These are phyloP conservation scores for Spiromastix sp. DNA, from an alignment of 2,329 filamentous ascomycete species.

Conservation along the genomic window DNA sequence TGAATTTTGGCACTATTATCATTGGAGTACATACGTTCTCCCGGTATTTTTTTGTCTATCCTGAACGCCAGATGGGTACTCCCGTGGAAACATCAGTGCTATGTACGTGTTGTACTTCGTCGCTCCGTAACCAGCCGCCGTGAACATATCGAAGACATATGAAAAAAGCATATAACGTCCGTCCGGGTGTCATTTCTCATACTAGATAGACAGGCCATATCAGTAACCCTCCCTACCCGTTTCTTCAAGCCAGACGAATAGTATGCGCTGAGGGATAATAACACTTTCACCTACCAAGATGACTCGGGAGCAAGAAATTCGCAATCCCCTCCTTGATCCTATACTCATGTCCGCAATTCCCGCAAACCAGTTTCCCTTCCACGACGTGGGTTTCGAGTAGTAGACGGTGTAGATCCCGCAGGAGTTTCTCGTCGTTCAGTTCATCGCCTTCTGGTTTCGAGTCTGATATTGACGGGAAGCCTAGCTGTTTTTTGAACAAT, in stretches of 20 bases:
- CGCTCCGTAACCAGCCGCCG: not conserved
- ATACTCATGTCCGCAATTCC: conserved; percentile 87
- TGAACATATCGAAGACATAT: too few species aligned
- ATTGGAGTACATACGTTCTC: too few species aligned
- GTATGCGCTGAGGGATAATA: too few species aligned
- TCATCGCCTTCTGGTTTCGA: conserved; percentile 54
- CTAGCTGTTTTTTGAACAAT: conserved; percentile 54
- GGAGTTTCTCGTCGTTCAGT: conserved; percentile 55
- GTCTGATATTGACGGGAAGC: conserved; percentile 62
- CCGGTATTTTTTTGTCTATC: too few species aligned
- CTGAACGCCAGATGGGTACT: too few species aligned
- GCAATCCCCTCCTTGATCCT: conserved; percentile 90
- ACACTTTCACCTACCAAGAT: conserved; percentile 48
- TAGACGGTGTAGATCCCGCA: conserved; percentile 69
- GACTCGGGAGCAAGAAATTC: conserved; percentile 88
- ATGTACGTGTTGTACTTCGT: too few species aligned
- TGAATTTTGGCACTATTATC: too few species aligned
- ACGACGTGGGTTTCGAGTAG: conserved; percentile 82
- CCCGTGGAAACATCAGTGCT: too few species aligned
- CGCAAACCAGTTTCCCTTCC: conserved; percentile 83
- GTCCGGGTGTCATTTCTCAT: too few species aligned
- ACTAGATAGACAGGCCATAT: too few species aligned
- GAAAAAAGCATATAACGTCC: not conserved
- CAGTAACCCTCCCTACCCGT: too few species aligned
- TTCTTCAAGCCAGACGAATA: too few species aligned